Base-by-base conservation (phyloP, 148 eudicot species). In the Camellia japonica region DNA sequence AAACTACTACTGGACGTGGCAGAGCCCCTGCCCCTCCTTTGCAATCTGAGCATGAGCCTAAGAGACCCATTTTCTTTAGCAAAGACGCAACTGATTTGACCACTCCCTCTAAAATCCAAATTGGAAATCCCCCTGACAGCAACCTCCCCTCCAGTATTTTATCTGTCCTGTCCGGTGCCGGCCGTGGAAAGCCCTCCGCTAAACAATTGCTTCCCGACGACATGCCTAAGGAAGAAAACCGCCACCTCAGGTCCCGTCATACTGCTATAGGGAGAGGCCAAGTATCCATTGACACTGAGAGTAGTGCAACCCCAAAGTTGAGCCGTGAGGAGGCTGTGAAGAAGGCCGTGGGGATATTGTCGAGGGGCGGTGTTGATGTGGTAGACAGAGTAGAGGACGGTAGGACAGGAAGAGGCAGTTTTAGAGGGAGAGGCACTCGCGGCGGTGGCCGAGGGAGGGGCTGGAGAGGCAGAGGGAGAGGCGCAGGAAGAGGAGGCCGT, bases 181-280 rank as follows among this genome's bases (percentile, higher is more conserved):
- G 98, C 20, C 87, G 97, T 18, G 98, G 97, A 7, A 70, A 73
- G 62, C 80, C 88, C 38, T 30, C 38, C 44, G 74, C 41, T 3
- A 60, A 59, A 19, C 80, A 79, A 3, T 23, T 72, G 1, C 68
- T 47, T 20, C 65, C 51, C 3, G 42, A 43, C 11, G 85, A 83
- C 65, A 84, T 63, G 68, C 78, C 75, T 58, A 76, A 73, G 82
- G 88, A 84, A 60, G 89, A 87, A 77, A 91, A 92, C 71, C 84
- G 97, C 47, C 96, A 93, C 81, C 72, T 91, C 7, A 80, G 88
- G 65, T 79, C 85, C 11, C 75, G 69, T 59, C 80, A 42, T 49
- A 18, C 59, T 52, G 84, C 56, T 78, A 66, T 23, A 43, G 78
- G n/a, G 30, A 46, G 15, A 18, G 58, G 38, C 38, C 38, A 30